Percentiles rank a stretch among this genome's conserved stretches.
These are phyloP conservation scores for Rhizopus delemar DNA, from an alignment of 371 early-diverging fungal species.

Conservation along the genomic window DNA sequence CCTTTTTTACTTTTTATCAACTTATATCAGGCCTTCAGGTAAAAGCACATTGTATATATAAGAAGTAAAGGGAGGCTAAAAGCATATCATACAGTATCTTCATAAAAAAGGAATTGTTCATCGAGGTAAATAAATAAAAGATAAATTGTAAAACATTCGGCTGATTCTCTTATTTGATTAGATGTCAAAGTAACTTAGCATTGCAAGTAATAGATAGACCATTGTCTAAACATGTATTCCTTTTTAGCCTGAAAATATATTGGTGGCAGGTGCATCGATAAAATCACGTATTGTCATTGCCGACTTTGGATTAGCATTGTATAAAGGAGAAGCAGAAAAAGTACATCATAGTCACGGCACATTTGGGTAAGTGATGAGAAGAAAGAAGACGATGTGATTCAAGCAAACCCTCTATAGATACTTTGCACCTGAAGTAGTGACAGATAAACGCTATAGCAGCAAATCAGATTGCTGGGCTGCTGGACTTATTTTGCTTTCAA, in stretches of 20 bases:
- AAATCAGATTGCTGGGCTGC: slow-evolving; percentile 19
- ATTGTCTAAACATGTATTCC: neutral
- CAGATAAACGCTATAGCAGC: neutral
- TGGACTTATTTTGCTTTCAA: slow-evolving; percentile 4
- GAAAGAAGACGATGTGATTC: neutral
- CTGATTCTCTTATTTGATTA: neutral
- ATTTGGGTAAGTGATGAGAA: neutral
- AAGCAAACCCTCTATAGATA: slow-evolving; percentile 2
- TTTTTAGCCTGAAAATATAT: slow-evolving; percentile 18
- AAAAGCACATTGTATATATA: neutral
- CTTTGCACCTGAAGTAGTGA: slow-evolving; percentile 14
- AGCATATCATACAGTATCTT: slow-evolving; percentile 2
- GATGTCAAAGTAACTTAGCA: slow-evolving; percentile 13
- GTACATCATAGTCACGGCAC: neutral
- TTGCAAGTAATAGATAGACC: neutral
- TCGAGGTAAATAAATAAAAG: slow-evolving; percentile 9
- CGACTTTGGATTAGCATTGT: slow-evolving; percentile 17
- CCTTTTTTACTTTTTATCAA: slow-evolving; percentile 13
- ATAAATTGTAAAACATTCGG: neutral
- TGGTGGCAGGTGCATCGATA: neutral
- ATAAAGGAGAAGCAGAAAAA: neutral
- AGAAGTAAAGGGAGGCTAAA: neutral
- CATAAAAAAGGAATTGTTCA: slow-evolving; percentile 24
- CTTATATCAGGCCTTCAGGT: slow-evolving; percentile 11
- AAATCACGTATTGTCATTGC: slow-evolving; percentile 13